Conservation (phyloP, 257 asterid genomes). For the Solanum rostratum region DNA sequence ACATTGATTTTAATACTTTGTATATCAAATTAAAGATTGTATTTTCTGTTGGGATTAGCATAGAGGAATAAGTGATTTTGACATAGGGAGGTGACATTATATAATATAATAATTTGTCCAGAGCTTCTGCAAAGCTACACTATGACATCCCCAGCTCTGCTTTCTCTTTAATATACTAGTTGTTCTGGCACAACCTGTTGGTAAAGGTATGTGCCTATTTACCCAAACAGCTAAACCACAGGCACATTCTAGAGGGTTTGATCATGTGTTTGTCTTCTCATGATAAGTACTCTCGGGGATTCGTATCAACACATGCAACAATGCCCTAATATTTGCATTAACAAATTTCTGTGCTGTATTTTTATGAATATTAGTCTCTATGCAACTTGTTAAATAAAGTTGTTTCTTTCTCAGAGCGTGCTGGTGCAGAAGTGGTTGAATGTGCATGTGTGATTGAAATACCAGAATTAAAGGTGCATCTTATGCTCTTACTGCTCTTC, state of each 20-base stretch:
- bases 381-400: constrained; percentile 1
- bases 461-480: constrained; percentile 53
- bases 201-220: neutral
- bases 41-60: neutral
- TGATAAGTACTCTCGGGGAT: neutral
- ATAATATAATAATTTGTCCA: neutral
- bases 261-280: neutral
- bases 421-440: constrained; percentile 66
- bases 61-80: neutral
- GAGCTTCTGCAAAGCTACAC: neutral
- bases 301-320: neutral
- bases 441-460: constrained; percentile 79
- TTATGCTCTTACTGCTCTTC: neutral
- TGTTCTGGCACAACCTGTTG: neutral
- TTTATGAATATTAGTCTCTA: neutral
- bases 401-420: constrained; percentile 39
- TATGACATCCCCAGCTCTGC: neutral
- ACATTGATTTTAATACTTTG: neutral
- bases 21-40: neutral
- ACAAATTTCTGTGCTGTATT: neutral
- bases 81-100: neutral
- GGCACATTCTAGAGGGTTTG: neutral
- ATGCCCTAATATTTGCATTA: neutral
- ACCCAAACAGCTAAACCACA: neutral
- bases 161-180: neutral